A percentile compares a stretch with the other conserved stretches of the same genome.
phyloP scores from a whole-genome alignment of 345 rosid genomes.

The Syzygium grande region DNA sequence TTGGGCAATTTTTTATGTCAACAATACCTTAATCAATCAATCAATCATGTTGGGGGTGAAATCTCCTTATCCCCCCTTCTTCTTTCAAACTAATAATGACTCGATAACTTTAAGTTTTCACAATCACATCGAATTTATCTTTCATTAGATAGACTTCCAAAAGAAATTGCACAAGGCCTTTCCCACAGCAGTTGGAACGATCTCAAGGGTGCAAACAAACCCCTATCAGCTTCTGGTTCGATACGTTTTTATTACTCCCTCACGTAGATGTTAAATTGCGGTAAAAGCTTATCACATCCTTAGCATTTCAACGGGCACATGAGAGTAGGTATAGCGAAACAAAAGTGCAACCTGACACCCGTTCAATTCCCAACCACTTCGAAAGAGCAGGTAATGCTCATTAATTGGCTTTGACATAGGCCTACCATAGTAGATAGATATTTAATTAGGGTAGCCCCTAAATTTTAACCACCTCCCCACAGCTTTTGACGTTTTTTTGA shows the following conservation, averaged over 20 bases:
- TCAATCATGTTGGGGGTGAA: fast-evolving
- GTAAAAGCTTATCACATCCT: not conserved
- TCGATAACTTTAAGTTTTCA: not conserved
- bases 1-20: fast-evolving
- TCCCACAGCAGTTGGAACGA: not conserved
- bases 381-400: not conserved
- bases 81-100: not conserved
- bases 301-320: not conserved
- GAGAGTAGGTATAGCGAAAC: not conserved
- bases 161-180: not conserved
- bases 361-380: not conserved
- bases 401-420: not conserved
- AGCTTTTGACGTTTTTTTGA: not conserved
- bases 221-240: not conserved
- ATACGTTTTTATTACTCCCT: not conserved
- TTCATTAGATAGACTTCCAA: not conserved
- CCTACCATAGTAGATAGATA: not conserved
- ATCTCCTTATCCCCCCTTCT: not conserved
- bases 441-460: not conserved
- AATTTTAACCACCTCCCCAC: not conserved
- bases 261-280: not conserved
- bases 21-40: fast-evolving
- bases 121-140: not conserved
- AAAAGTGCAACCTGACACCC: not conserved
- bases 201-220: not conserved